Conservation (phyloP, 2,329 filamentous ascomycete species). For the Diaporthe longicolla region DNA sequence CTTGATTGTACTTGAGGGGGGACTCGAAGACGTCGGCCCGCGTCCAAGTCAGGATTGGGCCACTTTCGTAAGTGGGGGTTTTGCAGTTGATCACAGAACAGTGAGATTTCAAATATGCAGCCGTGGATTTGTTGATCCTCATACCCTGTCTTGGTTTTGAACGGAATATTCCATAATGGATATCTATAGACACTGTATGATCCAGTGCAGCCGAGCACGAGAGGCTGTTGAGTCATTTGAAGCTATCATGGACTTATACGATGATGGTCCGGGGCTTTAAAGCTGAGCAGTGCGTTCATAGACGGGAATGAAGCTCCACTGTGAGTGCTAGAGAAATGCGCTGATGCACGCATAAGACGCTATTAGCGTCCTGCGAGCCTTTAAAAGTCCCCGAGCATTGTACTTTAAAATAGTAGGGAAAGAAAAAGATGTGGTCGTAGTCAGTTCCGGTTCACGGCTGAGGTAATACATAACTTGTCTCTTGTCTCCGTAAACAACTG, state of each 20-base stretch:
- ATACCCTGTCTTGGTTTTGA: neutral
- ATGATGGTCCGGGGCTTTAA: too few relatives aligned
- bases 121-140: neutral
- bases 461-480: neutral
- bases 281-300: too few relatives aligned
- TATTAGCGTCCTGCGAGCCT: too few relatives aligned
- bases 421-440: neutral
- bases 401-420: too few relatives aligned
- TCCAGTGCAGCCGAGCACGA: conserved; percentile 1
- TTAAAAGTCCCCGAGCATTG: too few relatives aligned
- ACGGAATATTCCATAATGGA: neutral
- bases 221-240: neutral
- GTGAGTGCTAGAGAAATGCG: too few relatives aligned
- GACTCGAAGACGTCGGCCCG: neutral
- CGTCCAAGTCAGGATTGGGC: neutral
- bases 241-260: neutral
- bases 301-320: too few relatives aligned
- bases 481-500: too few relatives aligned
- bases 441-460: neutral
- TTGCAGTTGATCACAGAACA: neutral
- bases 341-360: too few relatives aligned
- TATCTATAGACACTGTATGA: neutral
- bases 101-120: neutral
- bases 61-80: conserved; percentile 33
- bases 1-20: neutral